Percentiles rank a stretch among this genome's conserved stretches.
Conservation (phyloP, 768 basidiomycete species). For the Rhodotorula babjevae region DNA sequence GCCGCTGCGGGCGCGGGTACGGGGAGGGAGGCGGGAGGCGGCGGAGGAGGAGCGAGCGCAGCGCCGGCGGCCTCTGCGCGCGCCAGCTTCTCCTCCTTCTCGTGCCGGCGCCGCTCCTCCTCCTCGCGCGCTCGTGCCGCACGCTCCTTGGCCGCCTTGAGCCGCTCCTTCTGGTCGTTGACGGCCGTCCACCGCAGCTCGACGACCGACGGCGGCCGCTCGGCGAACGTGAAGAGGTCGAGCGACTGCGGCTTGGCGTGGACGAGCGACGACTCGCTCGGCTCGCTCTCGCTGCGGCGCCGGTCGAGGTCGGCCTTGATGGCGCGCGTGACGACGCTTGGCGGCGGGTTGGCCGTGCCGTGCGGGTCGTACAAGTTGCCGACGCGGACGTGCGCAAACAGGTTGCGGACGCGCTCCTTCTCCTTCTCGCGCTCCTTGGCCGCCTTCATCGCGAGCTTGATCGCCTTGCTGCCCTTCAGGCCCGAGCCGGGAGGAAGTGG, state of each 20-base stretch:
- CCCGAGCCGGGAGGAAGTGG: slow-evolving; percentile 33
- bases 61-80: slow-evolving; percentile 34
- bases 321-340: slow-evolving; percentile 10
- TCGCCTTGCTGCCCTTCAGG: slow-evolving; percentile 36
- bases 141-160: slow-evolving; percentile 34
- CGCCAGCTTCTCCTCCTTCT: slow-evolving; percentile 34
- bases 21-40: background rate
- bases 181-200: slow-evolving; percentile 26
- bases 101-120: slow-evolving; percentile 25
- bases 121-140: slow-evolving; percentile 31
- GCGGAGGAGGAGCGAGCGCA: background rate
- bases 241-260: slow-evolving; percentile 1
- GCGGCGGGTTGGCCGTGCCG: slow-evolving; percentile 13
- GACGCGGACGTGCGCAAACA: slow-evolving; percentile 20
- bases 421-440: slow-evolving; percentile 36
- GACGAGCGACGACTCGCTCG: background rate
- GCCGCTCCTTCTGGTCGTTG: slow-evolving; percentile 32
- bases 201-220: background rate
- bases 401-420: slow-evolving; percentile 28
- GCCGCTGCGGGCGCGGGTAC: background rate
- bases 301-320: slow-evolving; percentile 15
- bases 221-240: slow-evolving; percentile 23
- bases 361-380: slow-evolving; percentile 28
- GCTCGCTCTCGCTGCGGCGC: background rate
- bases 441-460: slow-evolving; percentile 37